Conservation (phyloP, 1,139 yeast genomes). For the Magnusiomyces suaveolens region DNA sequence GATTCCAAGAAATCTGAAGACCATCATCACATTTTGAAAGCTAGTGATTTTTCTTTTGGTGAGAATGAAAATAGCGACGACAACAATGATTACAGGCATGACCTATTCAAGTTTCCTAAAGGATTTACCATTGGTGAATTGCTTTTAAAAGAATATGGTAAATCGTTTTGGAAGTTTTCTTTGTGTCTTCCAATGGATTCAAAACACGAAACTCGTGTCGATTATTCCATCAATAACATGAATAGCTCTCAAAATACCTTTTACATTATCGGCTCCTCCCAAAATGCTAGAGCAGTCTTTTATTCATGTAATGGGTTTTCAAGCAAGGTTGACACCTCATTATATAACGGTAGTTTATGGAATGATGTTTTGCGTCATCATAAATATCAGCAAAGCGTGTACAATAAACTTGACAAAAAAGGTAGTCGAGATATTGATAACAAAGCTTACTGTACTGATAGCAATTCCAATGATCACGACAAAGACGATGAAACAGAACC, state of each 20-base stretch:
- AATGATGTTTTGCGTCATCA: constrained; percentile 68
- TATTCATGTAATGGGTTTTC: constrained; percentile 93
- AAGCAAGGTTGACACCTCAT: constrained; percentile 53
- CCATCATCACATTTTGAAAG: background rate
- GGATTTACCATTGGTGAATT: background rate
- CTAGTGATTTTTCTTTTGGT: background rate
- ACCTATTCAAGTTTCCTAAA: background rate
- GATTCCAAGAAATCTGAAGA: background rate
- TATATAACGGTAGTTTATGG: constrained; percentile 77
- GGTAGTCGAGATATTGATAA: background rate
- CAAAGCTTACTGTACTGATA: background rate
- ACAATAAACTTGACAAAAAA: background rate
- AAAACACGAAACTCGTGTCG: constrained; percentile 3
- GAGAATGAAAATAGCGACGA: background rate
- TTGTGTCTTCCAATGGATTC: constrained; percentile 36
- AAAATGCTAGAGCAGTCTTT: constrained; percentile 70
- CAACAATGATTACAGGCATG: background rate
- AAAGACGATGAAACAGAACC: background rate
- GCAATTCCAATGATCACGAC: background rate
- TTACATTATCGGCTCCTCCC: constrained; percentile 46
- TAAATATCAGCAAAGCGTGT: constrained; percentile 20
- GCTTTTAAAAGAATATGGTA: constrained; percentile 37
- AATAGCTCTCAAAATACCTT: constrained; percentile 40
- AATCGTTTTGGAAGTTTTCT: constrained; percentile 54
- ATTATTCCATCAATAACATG: constrained; percentile 34